A percentile compares a stretch with the other conserved stretches of the same genome.
These are phyloP conservation scores for Pleurotus sapidus DNA, from an alignment of 768 basidiomycete genomes.

Conservation along the genomic window DNA sequence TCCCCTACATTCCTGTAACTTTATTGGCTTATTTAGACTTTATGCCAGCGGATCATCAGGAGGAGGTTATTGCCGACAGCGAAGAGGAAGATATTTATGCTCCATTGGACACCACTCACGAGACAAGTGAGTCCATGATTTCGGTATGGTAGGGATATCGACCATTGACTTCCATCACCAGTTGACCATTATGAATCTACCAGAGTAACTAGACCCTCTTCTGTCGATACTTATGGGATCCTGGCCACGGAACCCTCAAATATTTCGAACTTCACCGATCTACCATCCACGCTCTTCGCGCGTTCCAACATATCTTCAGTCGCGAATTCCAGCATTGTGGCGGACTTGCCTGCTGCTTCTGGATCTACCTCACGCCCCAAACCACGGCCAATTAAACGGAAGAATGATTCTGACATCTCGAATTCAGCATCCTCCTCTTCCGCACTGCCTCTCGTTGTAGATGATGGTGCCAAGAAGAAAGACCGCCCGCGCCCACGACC, in stretches of 20 bases:
- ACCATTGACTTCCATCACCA: not conserved
- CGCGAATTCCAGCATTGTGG: constrained; percentile 15
- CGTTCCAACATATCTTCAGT: not conserved
- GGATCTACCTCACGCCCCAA: constrained; percentile 5
- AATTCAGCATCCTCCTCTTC: not conserved
- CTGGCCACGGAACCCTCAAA: not conserved
- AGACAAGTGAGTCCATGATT: not conserved
- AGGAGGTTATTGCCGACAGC: constrained; percentile 52
- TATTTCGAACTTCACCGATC: not conserved
- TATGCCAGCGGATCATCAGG: constrained; percentile 12
- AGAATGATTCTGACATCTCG: constrained; percentile 1
- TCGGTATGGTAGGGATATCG: not conserved
- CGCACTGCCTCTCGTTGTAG: not conserved
- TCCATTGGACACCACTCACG: not conserved
- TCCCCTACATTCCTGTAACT: not conserved
- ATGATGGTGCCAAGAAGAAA: constrained; percentile 2
- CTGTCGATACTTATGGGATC: not conserved
- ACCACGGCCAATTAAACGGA: constrained; percentile 8
- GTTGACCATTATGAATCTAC: not conserved
- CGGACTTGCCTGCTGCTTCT: constrained; percentile 8
- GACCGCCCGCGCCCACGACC: not conserved
- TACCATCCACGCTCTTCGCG: not conserved
- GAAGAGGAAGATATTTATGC: constrained; percentile 28
- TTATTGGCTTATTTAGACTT: not conserved
- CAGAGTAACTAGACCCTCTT: not conserved